A percentile compares a stretch with the other conserved stretches of the same genome.
These are phyloP conservation scores for Ceratocystis alfenasii DNA, from an alignment of 2,329 filamentous ascomycete species.

Conservation along the genomic window DNA sequence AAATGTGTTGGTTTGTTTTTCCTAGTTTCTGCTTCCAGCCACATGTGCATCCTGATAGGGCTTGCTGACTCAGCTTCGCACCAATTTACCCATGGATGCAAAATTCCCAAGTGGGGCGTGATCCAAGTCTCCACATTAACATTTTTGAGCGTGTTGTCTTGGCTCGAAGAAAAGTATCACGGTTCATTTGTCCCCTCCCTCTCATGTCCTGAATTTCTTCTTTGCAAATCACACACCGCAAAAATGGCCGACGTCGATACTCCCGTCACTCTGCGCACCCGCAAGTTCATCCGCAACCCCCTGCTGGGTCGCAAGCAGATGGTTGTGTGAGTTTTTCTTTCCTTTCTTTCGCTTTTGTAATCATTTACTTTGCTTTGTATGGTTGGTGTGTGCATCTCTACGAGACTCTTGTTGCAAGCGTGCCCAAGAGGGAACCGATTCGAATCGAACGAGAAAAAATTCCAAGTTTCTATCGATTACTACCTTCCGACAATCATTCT, in stretches of 20 bases:
- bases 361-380: neutral
- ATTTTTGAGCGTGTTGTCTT: conserved; percentile 9
- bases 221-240: conserved; percentile 33
- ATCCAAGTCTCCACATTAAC: conserved; percentile 3
- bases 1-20: neutral
- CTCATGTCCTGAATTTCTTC: conserved; percentile 7
- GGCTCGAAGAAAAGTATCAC: conserved; percentile 15
- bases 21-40: neutral
- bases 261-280: conserved; percentile 80
- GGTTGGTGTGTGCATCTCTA: conserved; percentile 4
- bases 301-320: conserved; percentile 98
- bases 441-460: neutral
- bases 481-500: neutral
- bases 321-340: conserved; percentile 72
- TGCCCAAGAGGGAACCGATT: neutral
- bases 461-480: neutral
- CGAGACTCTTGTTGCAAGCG: neutral
- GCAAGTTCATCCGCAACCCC: conserved; percentile 99
- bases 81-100: neutral
- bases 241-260: conserved; percentile 80
- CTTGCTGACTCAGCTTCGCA: conserved; percentile 11
- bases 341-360: neutral
- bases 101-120: conserved; percentile 13
- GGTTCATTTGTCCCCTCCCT: conserved; percentile 11
- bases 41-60: neutral